Conservation (phyloP, 1,139 yeast genomes). For the Blastobotrys proliferans region DNA sequence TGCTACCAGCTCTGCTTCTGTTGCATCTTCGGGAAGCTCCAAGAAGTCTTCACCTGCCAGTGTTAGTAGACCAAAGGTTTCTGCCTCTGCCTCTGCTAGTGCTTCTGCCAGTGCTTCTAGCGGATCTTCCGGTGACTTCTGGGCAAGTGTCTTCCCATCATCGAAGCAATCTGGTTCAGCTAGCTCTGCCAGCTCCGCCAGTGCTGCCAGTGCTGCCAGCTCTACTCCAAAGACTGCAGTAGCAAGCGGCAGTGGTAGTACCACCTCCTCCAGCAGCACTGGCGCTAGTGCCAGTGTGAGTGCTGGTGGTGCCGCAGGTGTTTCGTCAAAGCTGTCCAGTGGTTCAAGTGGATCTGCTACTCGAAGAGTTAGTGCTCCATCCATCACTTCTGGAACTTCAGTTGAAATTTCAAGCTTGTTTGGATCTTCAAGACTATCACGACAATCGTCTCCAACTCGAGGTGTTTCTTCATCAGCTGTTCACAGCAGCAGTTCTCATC, state of each 20-base stretch:
- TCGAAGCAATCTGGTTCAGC: no score
- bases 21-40: background rate
- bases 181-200: no score
- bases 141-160: no score
- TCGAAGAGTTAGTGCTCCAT: conserved; percentile 14
- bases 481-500: no score
- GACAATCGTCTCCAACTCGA: conserved; percentile 5
- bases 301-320: background rate
- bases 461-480: background rate
- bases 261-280: no score
- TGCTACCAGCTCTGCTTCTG: conserved; percentile 2
- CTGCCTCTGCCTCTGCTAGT: conserved; percentile 6
- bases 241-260: no score
- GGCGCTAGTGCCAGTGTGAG: no score
- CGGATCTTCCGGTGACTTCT: no score
- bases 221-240: background rate
- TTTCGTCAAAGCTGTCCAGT: background rate
- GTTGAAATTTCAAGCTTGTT: conserved; percentile 15
- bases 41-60: conserved; percentile 5
- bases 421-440: conserved; percentile 13
- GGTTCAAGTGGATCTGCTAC: conserved; percentile 2
- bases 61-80: background rate
- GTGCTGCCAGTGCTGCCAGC: background rate
- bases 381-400: conserved; percentile 14
- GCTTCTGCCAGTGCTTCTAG: conserved; percentile 9